These are phyloP conservation scores for Tritrichomonas musculus DNA, from an alignment of 208 protist genomes.

Conservation along the genomic window DNA sequence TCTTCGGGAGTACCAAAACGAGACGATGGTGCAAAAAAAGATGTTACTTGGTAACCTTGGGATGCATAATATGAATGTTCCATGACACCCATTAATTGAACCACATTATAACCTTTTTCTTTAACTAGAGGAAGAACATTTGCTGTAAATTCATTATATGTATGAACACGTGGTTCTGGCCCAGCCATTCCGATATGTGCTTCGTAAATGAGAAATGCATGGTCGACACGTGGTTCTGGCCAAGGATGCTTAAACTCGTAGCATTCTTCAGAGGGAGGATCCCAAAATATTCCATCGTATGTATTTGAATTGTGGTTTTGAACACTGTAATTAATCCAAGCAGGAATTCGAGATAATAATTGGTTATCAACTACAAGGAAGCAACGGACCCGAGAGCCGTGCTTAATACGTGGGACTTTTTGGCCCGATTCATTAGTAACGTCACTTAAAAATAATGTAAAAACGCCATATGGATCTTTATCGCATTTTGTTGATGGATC, in stretches of 20 bases:
- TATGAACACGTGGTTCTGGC: slow-evolving; percentile 47
- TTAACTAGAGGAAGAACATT: slow-evolving; percentile 62
- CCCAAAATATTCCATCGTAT: slow-evolving; percentile 52
- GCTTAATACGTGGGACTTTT: background rate
- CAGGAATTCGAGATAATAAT: background rate
- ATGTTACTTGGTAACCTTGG: slow-evolving; percentile 77
- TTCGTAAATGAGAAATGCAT: slow-evolving; percentile 62
- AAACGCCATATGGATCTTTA: slow-evolving; percentile 25
- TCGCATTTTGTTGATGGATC: slow-evolving; percentile 32
- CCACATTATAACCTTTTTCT: slow-evolving; percentile 66
- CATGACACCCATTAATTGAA: slow-evolving; percentile 71
- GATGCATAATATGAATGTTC: slow-evolving; percentile 79
- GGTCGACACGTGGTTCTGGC: slow-evolving; percentile 44
- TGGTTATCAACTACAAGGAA: background rate
- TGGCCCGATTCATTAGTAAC: too few relatives aligned
- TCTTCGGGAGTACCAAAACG: slow-evolving; percentile 63
- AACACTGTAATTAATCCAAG: slow-evolving; percentile 9
- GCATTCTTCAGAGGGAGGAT: slow-evolving; percentile 46
- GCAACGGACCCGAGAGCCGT: background rate
- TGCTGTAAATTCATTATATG: slow-evolving; percentile 62
- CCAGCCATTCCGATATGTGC: slow-evolving; percentile 66
- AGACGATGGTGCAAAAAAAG: slow-evolving; percentile 67
- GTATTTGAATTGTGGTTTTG: background rate
- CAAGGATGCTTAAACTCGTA: slow-evolving; percentile 53
- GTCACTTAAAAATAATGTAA: background rate